Base-by-base conservation (phyloP, 2,329 filamentous ascomycete species). In the Epichloe sibirici region DNA sequence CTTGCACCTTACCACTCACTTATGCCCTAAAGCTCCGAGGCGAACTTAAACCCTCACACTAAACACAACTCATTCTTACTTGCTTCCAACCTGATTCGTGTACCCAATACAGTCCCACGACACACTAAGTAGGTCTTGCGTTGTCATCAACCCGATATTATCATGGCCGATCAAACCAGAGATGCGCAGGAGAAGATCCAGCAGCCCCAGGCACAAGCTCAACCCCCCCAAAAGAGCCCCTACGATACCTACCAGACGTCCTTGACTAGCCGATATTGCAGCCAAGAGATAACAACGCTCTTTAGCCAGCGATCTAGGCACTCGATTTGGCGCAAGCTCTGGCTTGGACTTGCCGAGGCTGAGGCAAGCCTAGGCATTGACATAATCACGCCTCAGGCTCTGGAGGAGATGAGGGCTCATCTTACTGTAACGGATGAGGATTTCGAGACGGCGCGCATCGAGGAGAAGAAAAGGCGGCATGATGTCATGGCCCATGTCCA, bases 281-380 rank as follows among this genome's bases (percentile, higher is more conserved):
- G 78, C 60, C 65, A 68, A 57, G 85, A 86, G 70, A 90, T 93
- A 86, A 78, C 83, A 61, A 76, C 78, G 58, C 80, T 95, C 56
- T 96, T 95, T 75, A 85, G 83, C 60, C 81, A 84, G 54, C 81
- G 88, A 44, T 84, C 81, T 51, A 78, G 89, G 34, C 82, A 83
- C 67, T 83, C 81, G 43, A 89, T 82, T 52, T 94, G 89, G 89
- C 82, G 90, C 57, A 78, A 87, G 66, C 80, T 95, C 17, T 96
- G 90, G 90, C 73, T 91, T 45, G 83, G 78, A 70, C 84, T 95
- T 11, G 90, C 90, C 25, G 85, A 95, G 74, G 76, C 79, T 9
- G 85, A 95, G 74, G 83, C 83, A 66, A 85, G 90, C 67, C 78
- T 95, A 2, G 89, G 89, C 3, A 78, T 95, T 46, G 72, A 78